These are phyloP conservation scores for Diaporthe citriasiana DNA, from an alignment of 2,329 filamentous ascomycete genomes.

Conservation along the genomic window DNA sequence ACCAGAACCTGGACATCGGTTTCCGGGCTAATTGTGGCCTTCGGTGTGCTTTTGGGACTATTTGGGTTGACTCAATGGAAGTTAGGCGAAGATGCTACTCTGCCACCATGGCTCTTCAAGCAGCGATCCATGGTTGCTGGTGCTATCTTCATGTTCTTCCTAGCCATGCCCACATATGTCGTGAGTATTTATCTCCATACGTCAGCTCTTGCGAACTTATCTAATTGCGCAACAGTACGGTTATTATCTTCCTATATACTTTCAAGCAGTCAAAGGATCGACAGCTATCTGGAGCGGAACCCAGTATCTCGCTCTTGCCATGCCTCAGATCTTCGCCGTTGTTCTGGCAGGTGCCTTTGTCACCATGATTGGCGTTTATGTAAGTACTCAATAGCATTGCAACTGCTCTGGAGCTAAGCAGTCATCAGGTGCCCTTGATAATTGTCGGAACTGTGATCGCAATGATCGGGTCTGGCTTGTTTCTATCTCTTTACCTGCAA, in stretches of 20 bases:
- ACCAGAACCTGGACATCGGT: neutral
- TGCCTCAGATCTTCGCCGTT: neutral
- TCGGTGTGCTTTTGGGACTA: neutral
- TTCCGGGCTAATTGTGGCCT: constrained; percentile 23
- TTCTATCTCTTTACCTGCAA: neutral
- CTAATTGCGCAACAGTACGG: neutral
- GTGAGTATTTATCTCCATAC: neutral
- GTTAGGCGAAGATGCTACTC: neutral
- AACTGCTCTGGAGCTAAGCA: neutral
- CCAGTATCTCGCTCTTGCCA: neutral
- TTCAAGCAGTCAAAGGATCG: constrained; percentile 33
- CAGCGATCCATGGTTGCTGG: constrained; percentile 7
- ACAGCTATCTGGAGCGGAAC: neutral
- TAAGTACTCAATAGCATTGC: neutral
- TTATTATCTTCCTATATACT: constrained; percentile 39
- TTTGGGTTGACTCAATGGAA: constrained; percentile 15
- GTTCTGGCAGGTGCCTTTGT: neutral
- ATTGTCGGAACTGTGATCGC: neutral
- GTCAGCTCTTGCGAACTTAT: neutral
- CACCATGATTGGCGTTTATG: neutral
- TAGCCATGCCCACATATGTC: constrained; percentile 2
- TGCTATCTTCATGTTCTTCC: neutral
- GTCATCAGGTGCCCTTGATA: neutral
- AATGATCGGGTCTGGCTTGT: neutral
- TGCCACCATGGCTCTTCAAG: neutral